Evolutionary conservation across 2,329 filamentous ascomycete genomes (phyloP).

Genomic region (Daldinia eschscholtzii): DNA sequence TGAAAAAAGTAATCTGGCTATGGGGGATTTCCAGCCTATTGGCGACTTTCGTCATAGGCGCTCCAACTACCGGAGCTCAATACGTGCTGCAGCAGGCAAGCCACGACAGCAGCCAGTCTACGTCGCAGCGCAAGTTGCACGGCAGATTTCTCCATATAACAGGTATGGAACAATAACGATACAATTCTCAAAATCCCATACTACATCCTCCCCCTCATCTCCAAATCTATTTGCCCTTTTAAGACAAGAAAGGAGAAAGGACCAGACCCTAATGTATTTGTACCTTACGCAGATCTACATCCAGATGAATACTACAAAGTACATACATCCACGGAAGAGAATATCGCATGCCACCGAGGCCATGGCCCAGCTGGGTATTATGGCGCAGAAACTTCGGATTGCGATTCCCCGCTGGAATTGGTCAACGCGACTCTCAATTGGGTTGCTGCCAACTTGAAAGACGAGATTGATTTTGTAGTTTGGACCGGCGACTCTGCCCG

Average conservation of each 20-base stretch:
- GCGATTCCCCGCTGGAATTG: slow-evolving; percentile 84
- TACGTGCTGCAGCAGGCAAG: slow-evolving; percentile 49
- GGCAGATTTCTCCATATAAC: slow-evolving; percentile 91
- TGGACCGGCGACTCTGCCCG: slow-evolving; percentile 94
- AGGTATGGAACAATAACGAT: slow-evolving; percentile 62
- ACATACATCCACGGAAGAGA: slow-evolving; percentile 77
- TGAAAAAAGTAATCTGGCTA: slow-evolving; percentile 40
- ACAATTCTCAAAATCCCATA: slow-evolving; percentile 1
- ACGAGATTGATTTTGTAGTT: slow-evolving; percentile 87
- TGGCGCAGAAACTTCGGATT: slow-evolving; percentile 88
- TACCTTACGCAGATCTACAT: slow-evolving; percentile 78
- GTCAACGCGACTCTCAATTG: slow-evolving; percentile 91
- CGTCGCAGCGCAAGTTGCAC: slow-evolving; percentile 63
- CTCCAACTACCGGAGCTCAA: slow-evolving; percentile 46
- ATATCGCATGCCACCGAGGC: slow-evolving; percentile 82
- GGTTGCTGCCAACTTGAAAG: slow-evolving; percentile 82
- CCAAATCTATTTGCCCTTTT: slow-evolving; percentile 32
- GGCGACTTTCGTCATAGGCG: slow-evolving; percentile 47
- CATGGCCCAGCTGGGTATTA: slow-evolving; percentile 82
- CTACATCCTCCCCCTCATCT: slow-evolving; percentile 2
- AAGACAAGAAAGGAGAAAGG: slow-evolving; percentile 10
- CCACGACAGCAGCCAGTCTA: slow-evolving; percentile 40
- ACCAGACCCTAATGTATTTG: slow-evolving; percentile 16
- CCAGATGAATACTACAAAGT: slow-evolving; percentile 88
- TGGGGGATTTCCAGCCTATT: slow-evolving; percentile 47